Percentiles rank a stretch among this genome's conserved stretches.
Conservation (phyloP, 805 yeast genomes). For the Pichia scutulata region DNA sequence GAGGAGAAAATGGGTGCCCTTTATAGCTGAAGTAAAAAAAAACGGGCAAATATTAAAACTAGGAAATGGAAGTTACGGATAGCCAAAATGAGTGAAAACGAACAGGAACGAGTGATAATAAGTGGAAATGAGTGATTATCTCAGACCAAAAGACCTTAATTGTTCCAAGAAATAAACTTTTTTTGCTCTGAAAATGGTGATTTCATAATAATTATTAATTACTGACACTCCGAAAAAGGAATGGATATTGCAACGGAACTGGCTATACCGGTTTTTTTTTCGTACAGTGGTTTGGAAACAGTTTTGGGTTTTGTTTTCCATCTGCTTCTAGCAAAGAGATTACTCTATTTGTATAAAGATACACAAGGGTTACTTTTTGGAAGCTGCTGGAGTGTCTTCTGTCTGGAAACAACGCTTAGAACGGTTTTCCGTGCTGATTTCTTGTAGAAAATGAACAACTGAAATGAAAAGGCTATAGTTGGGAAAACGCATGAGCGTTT, state of each 20-base stretch:
- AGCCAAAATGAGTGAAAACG: background rate
- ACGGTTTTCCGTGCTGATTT: too few relatives aligned
- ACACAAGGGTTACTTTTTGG: background rate
- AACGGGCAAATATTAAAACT: background rate
- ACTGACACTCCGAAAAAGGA: background rate
- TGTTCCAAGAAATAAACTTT: background rate
- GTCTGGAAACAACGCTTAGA: too few relatives aligned
- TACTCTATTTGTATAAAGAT: background rate
- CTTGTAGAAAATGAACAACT: too few relatives aligned
- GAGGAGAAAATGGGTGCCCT: background rate
- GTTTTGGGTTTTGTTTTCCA: background rate
- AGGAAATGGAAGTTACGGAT: background rate
- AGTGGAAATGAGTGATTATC: too few relatives aligned
- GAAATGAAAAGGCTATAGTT: background rate
- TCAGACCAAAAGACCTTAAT: background rate
- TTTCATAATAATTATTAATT: too few relatives aligned
- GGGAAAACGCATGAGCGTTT: background rate
- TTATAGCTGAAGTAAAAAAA: background rate
- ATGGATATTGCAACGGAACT: background rate
- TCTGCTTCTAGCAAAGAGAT: background rate
- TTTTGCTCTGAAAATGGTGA: too few relatives aligned
- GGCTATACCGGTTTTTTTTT: background rate
- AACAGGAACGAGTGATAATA: too few relatives aligned
- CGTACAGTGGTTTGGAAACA: background rate
- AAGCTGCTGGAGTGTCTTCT: too few relatives aligned